Base-by-base conservation (phyloP, 2,329 filamentous ascomycete genomes). In the Colletotrichum theobromicola region DNA sequence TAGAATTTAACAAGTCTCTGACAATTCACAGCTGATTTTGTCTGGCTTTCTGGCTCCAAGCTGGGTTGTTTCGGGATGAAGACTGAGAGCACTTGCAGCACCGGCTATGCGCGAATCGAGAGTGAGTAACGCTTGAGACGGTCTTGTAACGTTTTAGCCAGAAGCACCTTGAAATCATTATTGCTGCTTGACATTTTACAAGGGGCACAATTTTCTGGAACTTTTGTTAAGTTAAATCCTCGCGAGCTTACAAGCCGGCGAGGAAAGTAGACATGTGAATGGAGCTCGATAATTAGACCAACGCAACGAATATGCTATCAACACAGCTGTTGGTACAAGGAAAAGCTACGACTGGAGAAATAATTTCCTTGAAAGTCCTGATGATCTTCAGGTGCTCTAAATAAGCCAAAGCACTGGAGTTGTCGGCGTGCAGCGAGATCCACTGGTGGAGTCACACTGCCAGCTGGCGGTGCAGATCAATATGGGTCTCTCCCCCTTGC, bases 1-100 rank as follows among this genome's bases (percentile, higher is more conserved):
- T 18, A 7, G 2, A 7, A n/a, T 50, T 21, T 5, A 18, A 12
- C 15, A n/a, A 32, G 16, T 58, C 12, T 58, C 61, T 64, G 34
- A 64, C 35, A 28, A 1, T 0, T 24, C 0, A 12, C 24, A 65
- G 37, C 24, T 21, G 37, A 50, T n/a, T 50, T 42, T 7, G 62
- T 65, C n/a, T 50, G 24, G 62, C 62, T 65, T 24, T 65, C 62
- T 30, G 62, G 2, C 12, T 28, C 62, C 24, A 65, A 24, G n/a
- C 35, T 65, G 12, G 62, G 62, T 15, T 65, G 62, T 24, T 65
- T 46, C 26, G 62, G 62, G 12, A 53, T 65, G 18, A 53, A 65
- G 24, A 32, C 62, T 21, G 24, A 30, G 1, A 50, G 35, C 26
- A 65, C 35, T 53, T 65, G 37, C 37, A 65, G 62, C 37, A 65